Evolutionary conservation across 2,329 filamentous ascomycete species (phyloP), one percentile per base, ranked within the genome.

Genomic region (Ustilaginoidea virens): DNA sequence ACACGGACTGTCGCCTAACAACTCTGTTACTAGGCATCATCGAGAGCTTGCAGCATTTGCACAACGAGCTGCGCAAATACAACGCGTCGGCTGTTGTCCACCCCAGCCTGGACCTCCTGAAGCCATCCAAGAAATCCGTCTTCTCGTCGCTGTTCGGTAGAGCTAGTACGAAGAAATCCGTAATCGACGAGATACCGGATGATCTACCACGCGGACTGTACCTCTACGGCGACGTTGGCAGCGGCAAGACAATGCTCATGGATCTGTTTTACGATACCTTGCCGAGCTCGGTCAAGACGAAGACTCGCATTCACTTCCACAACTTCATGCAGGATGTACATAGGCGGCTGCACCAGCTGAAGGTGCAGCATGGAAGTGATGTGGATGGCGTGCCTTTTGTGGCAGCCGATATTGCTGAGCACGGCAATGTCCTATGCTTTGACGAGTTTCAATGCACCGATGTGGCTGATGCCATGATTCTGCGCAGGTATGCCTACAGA

Each of bases 311-410:
- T 46, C 90, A 98, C 60, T 98, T 98, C 56, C 85, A 96, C 61
- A 93, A 93, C 52, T 98, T 98, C 61, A 98, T 98, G 90, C 90
- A 96, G 53, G 81, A 92, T 52, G 79, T 96, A 27, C 90, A 98
- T 58, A 83, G 78, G 52, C 69, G 87, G 35, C 60, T 96, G 44
- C 90, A 96, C 59, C 74, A 73, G 48, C 76, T 92, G 56, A 94
- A 93, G 60, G 78, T 90, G 68, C 60, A 75, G 43, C 72, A 92
- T 50, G 90, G 90, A 17, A 85, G 75, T 47, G 85, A 94, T 41
- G 68, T 93, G 22, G 90, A 98, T 52, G 82, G 74, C 1, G 70
- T 96, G 25, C 87, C 87, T 1, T 90, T 92, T 48, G 78, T 96
- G 12, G 87, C 87, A 2, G 90, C 87, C n/a, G 79, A 90, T 47